Evolutionary conservation across 2,329 filamentous ascomycete species (phyloP).

Genomic region (Cladophialophora yegresii): DNA sequence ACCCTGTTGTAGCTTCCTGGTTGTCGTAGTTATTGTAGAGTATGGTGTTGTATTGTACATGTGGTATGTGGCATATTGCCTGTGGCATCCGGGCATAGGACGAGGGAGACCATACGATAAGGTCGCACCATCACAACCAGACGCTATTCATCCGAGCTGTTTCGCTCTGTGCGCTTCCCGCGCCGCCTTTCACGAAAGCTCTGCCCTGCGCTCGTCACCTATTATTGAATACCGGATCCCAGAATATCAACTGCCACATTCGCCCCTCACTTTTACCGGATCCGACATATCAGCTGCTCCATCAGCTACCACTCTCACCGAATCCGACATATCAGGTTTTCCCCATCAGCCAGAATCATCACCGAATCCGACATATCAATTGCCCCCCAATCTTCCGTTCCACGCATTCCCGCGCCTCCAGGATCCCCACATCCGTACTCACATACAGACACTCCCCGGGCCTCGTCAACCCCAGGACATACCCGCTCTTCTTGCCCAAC

Average conservation of each 20-base stretch:
- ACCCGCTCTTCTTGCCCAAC: conserved; percentile 66
- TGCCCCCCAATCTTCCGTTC: conserved; percentile 78
- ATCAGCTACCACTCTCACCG: background rate
- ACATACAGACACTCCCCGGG: conserved; percentile 83
- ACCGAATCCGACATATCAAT: conserved; percentile 68
- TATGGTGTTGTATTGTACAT: no score
- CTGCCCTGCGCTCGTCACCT: no score
- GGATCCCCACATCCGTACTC: conserved; percentile 71
- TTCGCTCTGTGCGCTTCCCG: no score
- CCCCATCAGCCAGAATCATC: background rate
- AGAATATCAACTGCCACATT: background rate
- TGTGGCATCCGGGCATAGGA: no score
- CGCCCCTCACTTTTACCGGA: background rate
- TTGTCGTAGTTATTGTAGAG: no score
- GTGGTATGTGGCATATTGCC: no score
- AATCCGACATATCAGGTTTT: background rate
- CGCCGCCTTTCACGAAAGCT: no score
- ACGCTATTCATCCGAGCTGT: no score
- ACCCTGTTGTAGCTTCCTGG: no score
- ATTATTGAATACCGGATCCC: no score
- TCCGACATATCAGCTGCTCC: background rate
- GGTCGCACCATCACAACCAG: no score
- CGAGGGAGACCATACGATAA: no score
- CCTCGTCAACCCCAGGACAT: conserved; percentile 70
- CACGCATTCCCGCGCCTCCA: conserved; percentile 81